These are phyloP conservation scores for Suillus americanus DNA, from an alignment of 768 basidiomycete species.

Conservation along the genomic window DNA sequence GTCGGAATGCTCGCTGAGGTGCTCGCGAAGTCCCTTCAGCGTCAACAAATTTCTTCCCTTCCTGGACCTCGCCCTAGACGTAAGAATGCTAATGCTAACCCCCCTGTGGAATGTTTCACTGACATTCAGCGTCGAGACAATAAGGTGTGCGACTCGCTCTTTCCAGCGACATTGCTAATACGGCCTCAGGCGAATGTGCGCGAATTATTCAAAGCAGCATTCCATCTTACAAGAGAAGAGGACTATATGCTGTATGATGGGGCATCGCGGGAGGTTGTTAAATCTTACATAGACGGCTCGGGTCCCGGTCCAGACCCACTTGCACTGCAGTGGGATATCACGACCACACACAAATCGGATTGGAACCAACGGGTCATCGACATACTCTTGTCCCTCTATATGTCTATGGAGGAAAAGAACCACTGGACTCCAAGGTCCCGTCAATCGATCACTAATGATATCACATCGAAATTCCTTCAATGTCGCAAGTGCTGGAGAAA, in stretches of 20 bases:
- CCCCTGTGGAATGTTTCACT: not conserved
- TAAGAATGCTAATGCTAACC: not conserved
- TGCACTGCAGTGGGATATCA: not conserved
- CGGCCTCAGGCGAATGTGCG: not conserved
- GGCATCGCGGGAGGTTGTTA: not conserved
- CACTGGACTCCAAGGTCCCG: not conserved
- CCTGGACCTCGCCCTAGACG: not conserved
- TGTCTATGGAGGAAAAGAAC: not conserved
- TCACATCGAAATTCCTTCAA: not conserved
- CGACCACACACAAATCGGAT: not conserved
- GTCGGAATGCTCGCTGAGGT: no score
- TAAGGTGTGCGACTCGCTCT: not conserved
- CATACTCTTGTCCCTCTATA: not conserved
- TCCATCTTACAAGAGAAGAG: not conserved
- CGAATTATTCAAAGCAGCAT: not conserved
- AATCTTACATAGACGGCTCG: not conserved
- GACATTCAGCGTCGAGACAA: not conserved
- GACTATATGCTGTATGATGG: not conserved
- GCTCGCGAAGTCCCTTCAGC: no score
- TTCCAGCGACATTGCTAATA: not conserved
- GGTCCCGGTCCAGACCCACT: not conserved
- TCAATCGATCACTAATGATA: not conserved
- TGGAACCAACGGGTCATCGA: not conserved
- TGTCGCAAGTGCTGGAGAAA: not conserved
- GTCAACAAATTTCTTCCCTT: no score